Evolutionary conservation across 768 basidiomycete species (phyloP), one percentile per base, ranked within the genome.

Genomic region (Xerocomus brunneocitrinus): DNA sequence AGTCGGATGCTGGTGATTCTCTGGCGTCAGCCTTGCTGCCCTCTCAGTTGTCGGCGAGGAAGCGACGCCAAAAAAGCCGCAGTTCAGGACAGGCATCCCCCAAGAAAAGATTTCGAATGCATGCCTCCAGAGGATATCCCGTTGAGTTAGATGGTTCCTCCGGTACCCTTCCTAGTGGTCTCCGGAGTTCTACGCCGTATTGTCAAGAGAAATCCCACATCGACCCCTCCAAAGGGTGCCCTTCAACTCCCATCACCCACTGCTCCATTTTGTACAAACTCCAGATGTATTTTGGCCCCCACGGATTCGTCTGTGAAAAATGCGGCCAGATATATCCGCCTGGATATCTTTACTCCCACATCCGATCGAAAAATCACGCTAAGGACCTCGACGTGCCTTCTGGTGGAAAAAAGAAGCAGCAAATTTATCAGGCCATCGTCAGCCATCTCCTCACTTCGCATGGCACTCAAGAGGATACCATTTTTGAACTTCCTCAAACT

Each of bases 271-370:
- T 50, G 1, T 3, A 6, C 13, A 42, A 43, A 14, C 22, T 50
- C 5, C 14, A 16, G 10, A 50, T 50, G 41, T 50, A 34, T 13
- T 50, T 50, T 43, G 41, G 49, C 0, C 49, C 31, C 16, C 27
- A 50, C 27, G 49, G 49, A 4, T 50, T 50, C 8, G 32, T 50
- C 10, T 50, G 39, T 19, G 39, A 50, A n/a, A 41, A 41, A 41
- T 50, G 39, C 4, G 30, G 39, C 7, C 19, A 35, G 1, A 24
- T 50, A 19, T 50, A 50, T 6, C 49, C 49, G 9, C 49, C 49
- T 1, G 4, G 14, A 2, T 31, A 43, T 5, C 49, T 50, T n/a
- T 16, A 4, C 24, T 22, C 27, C 0, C 49, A 50, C 25, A 50
- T 50, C 19, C 19, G 1, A 24, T 14, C 9, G 30, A 9, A 8